phyloP scores from a whole-genome alignment of 192 early-diverging fungal species.

The Coemansia sp. region DNA sequence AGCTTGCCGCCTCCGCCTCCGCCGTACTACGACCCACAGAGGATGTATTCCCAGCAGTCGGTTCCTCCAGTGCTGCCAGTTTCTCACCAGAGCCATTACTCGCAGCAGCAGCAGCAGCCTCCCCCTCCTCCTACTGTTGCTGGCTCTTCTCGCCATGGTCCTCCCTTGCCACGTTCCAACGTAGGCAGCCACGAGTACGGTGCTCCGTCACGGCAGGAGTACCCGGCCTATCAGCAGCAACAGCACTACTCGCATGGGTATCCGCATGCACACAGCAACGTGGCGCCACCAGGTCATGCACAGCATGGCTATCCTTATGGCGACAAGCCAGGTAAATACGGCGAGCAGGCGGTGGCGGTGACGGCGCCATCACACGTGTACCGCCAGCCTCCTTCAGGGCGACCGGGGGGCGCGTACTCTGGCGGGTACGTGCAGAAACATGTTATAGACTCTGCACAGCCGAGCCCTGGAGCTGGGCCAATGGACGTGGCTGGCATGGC shows the following conservation, averaged over 20 bases:
- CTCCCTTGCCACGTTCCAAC: neutral
- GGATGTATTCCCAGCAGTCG: conserved; percentile 11
- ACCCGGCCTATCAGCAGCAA: conserved; percentile 18
- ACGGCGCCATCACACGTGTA: neutral
- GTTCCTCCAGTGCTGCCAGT: conserved; percentile 1
- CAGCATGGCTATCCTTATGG: conserved; percentile 1
- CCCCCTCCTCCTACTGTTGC: neutral
- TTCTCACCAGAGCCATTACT: neutral
- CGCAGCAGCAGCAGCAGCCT: neutral
- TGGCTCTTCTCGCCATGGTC: neutral
- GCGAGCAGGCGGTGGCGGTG: neutral
- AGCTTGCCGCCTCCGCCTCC: conserved; percentile 9
- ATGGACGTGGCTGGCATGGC: neutral
- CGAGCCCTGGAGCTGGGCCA: conserved; percentile 4
- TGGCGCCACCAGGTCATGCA: neutral
- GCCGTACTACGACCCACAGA: conserved; percentile 6
- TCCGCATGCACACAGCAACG: conserved; percentile 3
- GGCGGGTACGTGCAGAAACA: neutral
- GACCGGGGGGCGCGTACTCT: neutral
- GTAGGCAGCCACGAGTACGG: neutral
- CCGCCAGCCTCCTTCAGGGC: conserved; percentile 1
- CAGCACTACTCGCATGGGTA: conserved; percentile 10
- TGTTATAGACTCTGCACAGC: neutral
- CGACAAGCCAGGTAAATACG: neutral
- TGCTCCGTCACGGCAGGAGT: conserved; percentile 1